A percentile compares a stretch with the other conserved stretches of the same genome.
phyloP scores from a whole-genome alignment of 169 alveolate genomes.

The Eimeria falciformis region DNA sequence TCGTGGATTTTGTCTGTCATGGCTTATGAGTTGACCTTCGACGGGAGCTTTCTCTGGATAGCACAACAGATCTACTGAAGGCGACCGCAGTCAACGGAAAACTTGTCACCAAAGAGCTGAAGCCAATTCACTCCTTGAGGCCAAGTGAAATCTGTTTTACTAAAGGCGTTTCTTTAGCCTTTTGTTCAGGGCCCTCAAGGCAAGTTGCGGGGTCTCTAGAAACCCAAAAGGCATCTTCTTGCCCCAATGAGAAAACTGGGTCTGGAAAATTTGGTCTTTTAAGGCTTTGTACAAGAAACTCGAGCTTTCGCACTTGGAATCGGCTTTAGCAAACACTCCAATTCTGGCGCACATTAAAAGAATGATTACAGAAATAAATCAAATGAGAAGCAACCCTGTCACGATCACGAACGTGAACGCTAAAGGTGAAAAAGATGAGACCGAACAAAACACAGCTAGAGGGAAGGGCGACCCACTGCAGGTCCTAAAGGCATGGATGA shows the following conservation, averaged over 20 bases:
- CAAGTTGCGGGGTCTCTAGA: slow-evolving; percentile 59
- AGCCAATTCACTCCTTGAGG: slow-evolving; percentile 21
- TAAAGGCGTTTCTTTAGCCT: neutral
- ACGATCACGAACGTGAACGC: slow-evolving; percentile 79
- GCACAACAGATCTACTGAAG: slow-evolving; percentile 10
- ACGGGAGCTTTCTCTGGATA: slow-evolving; percentile 44
- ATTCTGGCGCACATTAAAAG: slow-evolving; percentile 91
- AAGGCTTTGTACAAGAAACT: slow-evolving; percentile 73
- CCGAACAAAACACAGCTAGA: slow-evolving; percentile 2
- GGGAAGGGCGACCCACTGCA: slow-evolving; percentile 44
- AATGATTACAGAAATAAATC: slow-evolving; percentile 90
- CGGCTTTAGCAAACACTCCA: slow-evolving; percentile 75
- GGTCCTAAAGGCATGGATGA: slow-evolving; percentile 83
- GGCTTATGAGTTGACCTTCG: slow-evolving; percentile 59
- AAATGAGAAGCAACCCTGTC: slow-evolving; percentile 89
- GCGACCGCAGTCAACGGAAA: slow-evolving; percentile 67
- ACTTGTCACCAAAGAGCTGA: slow-evolving; percentile 60
- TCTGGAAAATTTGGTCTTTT: neutral
- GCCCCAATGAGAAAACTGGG: slow-evolving; percentile 8
- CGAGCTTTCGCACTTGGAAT: slow-evolving; percentile 43
- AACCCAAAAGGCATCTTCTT: slow-evolving; percentile 58
- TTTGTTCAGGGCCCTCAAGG: slow-evolving; percentile 42
- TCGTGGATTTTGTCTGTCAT: slow-evolving; percentile 55
- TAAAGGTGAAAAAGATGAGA: slow-evolving; percentile 79
- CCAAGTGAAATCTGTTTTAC: slow-evolving; percentile 51